Evolutionary conservation across 2,329 filamentous ascomycete species (phyloP).

Genomic region (Aspergillus pseudoviridinutans): DNA sequence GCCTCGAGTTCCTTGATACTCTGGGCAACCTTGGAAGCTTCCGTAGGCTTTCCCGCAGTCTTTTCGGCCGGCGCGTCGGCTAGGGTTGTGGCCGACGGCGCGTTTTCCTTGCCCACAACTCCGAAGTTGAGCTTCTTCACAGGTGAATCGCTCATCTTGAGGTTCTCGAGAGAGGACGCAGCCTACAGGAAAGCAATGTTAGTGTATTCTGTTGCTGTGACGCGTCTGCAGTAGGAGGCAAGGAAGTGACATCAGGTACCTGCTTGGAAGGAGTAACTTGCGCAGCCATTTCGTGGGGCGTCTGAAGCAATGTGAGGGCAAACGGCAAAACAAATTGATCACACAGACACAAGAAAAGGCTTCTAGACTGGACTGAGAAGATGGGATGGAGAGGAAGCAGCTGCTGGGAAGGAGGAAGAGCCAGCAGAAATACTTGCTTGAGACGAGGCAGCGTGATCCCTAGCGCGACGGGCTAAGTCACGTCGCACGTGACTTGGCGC

Average conservation of each 20-base stretch:
- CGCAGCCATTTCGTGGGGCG: slow-evolving; percentile 60
- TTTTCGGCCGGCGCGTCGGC: slow-evolving; percentile 56
- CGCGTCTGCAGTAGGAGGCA: slow-evolving; percentile 30
- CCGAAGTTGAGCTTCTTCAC: slow-evolving; percentile 84
- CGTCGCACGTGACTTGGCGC: slow-evolving; percentile 37
- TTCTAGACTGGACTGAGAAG: slow-evolving; percentile 11
- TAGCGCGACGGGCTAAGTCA: slow-evolving; percentile 39
- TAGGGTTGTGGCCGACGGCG: slow-evolving; percentile 49
- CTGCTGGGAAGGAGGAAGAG: slow-evolving; percentile 17
- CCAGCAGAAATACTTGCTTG: slow-evolving; percentile 32
- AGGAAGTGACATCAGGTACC: slow-evolving; percentile 50
- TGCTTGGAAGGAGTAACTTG: slow-evolving; percentile 72
- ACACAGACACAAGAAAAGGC: slow-evolving; percentile 19
- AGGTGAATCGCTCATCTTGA: slow-evolving; percentile 86
- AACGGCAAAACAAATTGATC: slow-evolving; percentile 13
- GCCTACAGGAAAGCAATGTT: slow-evolving; percentile 56
- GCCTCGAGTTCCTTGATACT: slow-evolving; percentile 65
- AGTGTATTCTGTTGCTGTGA: slow-evolving; percentile 29
- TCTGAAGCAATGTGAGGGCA: slow-evolving; percentile 25
- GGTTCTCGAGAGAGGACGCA: slow-evolving; percentile 76
- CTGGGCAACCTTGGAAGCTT: slow-evolving; percentile 42
- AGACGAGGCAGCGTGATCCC: slow-evolving; percentile 28
- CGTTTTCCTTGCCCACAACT: slow-evolving; percentile 76
- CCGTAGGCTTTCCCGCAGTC: slow-evolving; percentile 44
- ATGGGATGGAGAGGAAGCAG: slow-evolving; percentile 26